A percentile compares a stretch with the other conserved stretches of the same genome.
Conservation (phyloP, 2,329 filamentous ascomycete genomes). For the Colletotrichum somersetense region DNA sequence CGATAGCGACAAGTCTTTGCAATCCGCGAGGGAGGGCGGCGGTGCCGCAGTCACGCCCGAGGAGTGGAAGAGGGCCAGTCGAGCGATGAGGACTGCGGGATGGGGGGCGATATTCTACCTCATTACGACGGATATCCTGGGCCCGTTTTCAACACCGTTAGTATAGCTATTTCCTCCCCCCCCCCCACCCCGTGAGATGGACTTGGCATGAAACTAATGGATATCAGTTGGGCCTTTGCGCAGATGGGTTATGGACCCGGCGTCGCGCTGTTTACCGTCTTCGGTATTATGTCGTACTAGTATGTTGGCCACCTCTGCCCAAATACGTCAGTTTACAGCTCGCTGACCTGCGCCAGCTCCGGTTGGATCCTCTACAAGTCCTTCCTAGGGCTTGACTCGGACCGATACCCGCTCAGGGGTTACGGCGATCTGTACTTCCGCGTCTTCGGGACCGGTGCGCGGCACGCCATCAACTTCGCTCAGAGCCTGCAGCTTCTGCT, state of each 20-base stretch:
- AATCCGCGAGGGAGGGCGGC: neutral
- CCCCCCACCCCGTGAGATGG: neutral
- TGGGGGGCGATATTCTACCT: slow-evolving; percentile 62
- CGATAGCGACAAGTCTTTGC: slow-evolving; percentile 17
- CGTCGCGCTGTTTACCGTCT: slow-evolving; percentile 60
- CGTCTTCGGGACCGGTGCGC: slow-evolving; percentile 58
- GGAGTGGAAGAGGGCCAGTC: slow-evolving; percentile 62
- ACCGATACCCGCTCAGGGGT: slow-evolving; percentile 59
- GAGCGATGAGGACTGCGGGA: slow-evolving; percentile 59
- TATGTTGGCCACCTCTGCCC: neutral
- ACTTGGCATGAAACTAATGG: neutral
- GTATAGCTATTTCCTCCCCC: slow-evolving; percentile 19
- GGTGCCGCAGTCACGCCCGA: slow-evolving; percentile 45
- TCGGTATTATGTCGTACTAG: slow-evolving; percentile 50
- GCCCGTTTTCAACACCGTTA: slow-evolving; percentile 56
- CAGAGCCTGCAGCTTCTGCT: slow-evolving; percentile 63
- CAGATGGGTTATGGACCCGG: slow-evolving; percentile 59
- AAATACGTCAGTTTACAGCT: rapidly evolving
- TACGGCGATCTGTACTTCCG: slow-evolving; percentile 64
- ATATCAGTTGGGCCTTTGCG: slow-evolving; percentile 42
- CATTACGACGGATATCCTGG: slow-evolving; percentile 63
- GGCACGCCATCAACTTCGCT: slow-evolving; percentile 61
- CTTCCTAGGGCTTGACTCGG: slow-evolving; percentile 60
- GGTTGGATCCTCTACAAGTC: slow-evolving; percentile 61
- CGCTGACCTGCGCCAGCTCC: slow-evolving; percentile 51